A percentile compares a stretch with the other conserved stretches of the same genome.
Evolutionary conservation across 805 yeast genomes (phyloP).

Genomic region (Lipomyces orientalis): DNA sequence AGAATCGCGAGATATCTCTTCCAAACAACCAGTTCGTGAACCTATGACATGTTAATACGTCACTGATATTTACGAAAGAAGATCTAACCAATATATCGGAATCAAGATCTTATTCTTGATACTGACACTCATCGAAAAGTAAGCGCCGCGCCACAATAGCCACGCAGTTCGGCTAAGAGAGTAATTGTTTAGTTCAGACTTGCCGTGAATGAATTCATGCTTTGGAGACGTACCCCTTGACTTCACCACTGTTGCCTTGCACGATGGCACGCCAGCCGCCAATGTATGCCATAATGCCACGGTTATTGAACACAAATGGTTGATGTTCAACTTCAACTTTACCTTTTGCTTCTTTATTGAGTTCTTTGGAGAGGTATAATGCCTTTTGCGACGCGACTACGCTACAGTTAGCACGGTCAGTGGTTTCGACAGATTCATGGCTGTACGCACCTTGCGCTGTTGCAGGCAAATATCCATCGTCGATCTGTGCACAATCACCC

Average conservation of each 20-base stretch:
- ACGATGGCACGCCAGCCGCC: constrained; percentile 47
- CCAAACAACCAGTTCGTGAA: constrained; percentile 34
- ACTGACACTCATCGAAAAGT: constrained; percentile 49
- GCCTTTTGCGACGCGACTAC: constrained; percentile 58
- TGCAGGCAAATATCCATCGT: constrained; percentile 69
- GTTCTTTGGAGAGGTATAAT: constrained; percentile 62
- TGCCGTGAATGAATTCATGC: neutral
- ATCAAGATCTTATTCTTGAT: constrained; percentile 34
- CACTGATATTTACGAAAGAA: neutral
- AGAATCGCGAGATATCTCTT: constrained; percentile 35
- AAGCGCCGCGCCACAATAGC: constrained; percentile 73
- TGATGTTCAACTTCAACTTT: constrained; percentile 57
- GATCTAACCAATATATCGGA: constrained; percentile 31
- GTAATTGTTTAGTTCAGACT: neutral
- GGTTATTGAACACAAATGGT: constrained; percentile 66
- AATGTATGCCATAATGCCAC: constrained; percentile 71
- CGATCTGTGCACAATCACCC: constrained; percentile 72
- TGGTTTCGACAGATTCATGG: constrained; percentile 38
- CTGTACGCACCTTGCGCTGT: constrained; percentile 68
- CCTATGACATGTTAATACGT: constrained; percentile 7
- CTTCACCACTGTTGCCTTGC: constrained; percentile 25
- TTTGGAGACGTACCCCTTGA: constrained; percentile 27
- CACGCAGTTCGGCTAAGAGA: constrained; percentile 57
- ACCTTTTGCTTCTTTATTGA: constrained; percentile 53
- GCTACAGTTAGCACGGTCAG: neutral